A percentile compares a stretch with the other conserved stretches of the same genome.
Evolutionary conservation across 2,329 filamentous ascomycete genomes (phyloP).

Genomic region (Fusarium mangiferae): DNA sequence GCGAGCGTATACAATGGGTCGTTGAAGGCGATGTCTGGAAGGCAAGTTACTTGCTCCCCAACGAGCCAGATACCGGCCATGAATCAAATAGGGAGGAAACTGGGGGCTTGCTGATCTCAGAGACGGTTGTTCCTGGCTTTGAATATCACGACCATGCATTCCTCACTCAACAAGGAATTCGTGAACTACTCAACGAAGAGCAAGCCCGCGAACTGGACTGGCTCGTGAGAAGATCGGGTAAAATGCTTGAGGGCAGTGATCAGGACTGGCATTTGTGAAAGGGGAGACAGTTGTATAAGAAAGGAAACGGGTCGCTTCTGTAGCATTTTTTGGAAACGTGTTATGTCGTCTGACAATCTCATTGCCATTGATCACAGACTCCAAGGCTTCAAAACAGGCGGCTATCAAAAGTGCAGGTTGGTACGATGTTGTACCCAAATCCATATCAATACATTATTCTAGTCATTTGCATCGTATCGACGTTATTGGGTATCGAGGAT

Average conservation of each 20-base stretch:
- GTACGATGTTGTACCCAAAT: neutral
- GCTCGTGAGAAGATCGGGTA: conserved; percentile 49
- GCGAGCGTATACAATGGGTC: conserved; percentile 74
- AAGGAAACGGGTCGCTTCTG: neutral
- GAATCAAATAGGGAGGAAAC: conserved; percentile 50
- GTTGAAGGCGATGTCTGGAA: conserved; percentile 77
- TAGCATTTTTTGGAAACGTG: neutral
- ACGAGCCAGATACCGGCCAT: conserved; percentile 1
- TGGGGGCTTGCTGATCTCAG: conserved; percentile 70
- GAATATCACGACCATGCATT: conserved; percentile 76
- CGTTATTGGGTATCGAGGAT: conserved; percentile 40
- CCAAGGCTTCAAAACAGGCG: neutral
- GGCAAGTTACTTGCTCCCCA: conserved; percentile 65
- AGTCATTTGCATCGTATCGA: conserved; percentile 40
- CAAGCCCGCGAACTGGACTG: conserved; percentile 60
- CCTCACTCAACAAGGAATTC: conserved; percentile 61
- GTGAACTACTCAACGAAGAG: conserved; percentile 62
- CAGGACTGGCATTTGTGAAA: neutral
- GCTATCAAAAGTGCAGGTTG: neutral
- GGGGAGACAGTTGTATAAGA: neutral
- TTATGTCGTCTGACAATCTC: neutral
- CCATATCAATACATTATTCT: conserved; percentile 27
- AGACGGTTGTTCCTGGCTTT: conserved; percentile 76
- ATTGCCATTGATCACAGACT: neutral
- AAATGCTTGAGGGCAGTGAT: neutral